These are phyloP conservation scores for Ilyonectria mors-panacis DNA, from an alignment of 2,329 filamentous ascomycete species.

Conservation along the genomic window DNA sequence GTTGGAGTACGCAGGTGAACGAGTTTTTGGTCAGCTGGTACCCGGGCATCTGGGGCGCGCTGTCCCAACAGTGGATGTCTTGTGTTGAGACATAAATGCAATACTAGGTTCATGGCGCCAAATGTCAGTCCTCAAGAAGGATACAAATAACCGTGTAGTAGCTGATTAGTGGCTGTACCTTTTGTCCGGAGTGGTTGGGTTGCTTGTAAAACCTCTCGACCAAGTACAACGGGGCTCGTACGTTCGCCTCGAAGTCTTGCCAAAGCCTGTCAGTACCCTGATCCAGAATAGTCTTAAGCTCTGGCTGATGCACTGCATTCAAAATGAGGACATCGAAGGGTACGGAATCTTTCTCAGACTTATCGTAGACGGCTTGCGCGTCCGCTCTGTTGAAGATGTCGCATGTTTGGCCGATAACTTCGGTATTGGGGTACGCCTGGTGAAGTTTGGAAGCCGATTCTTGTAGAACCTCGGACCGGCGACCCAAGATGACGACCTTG, in stretches of 20 bases:
- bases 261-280: constrained; percentile 41
- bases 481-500: constrained; percentile 56
- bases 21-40: constrained; percentile 58
- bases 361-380: constrained; percentile 27
- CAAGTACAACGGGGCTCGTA: constrained; percentile 34
- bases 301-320: constrained; percentile 30
- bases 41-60: constrained; percentile 38
- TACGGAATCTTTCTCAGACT: constrained; percentile 9
- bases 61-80: constrained; percentile 47
- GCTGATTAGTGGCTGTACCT: constrained; percentile 8
- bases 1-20: constrained; percentile 53
- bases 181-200: constrained; percentile 22
- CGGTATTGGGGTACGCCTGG: constrained; percentile 23
- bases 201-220: constrained; percentile 42
- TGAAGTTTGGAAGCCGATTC: constrained; percentile 25
- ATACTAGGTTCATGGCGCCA: constrained; percentile 17
- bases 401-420: constrained; percentile 5
- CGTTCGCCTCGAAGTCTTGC: constrained; percentile 42
- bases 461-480: constrained; percentile 28
- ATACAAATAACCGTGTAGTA: not conserved
- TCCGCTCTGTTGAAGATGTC: constrained; percentile 25
- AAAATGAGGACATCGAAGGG: constrained; percentile 33
- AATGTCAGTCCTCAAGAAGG: fast-evolving
- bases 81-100: constrained; percentile 35
- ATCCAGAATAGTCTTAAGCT: constrained; percentile 33